These are phyloP conservation scores for Sporothrix pallida DNA, from an alignment of 2,329 filamentous ascomycete species.

Conservation along the genomic window DNA sequence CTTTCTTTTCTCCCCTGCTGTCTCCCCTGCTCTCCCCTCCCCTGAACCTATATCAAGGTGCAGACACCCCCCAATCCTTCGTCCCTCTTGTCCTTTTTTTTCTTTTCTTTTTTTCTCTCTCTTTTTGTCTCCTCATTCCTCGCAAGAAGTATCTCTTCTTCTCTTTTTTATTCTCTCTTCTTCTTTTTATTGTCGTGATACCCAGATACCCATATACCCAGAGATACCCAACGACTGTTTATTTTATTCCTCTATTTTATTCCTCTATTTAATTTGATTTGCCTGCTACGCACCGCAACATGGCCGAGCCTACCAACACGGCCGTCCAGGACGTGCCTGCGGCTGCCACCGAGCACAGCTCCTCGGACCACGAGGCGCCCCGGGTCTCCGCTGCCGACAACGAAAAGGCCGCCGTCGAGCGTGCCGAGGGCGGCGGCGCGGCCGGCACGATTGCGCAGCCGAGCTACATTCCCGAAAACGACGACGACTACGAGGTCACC, in stretches of 20 bases:
- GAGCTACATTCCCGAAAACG: conserved; percentile 42
- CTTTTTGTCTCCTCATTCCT: neutral
- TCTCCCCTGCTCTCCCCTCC: neutral
- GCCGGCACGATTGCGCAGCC: neutral
- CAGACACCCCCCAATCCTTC: conserved; percentile 14
- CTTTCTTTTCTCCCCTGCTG: neutral
- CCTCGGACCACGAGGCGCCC: neutral
- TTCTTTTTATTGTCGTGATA: conserved; percentile 8
- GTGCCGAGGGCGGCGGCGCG: conserved; percentile 12
- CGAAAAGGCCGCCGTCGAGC: conserved; percentile 30
- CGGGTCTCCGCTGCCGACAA: neutral
- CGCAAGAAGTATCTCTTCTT: neutral
- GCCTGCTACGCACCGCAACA: neutral
- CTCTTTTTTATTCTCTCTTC: neutral
- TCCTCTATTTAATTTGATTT: neutral
- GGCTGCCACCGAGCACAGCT: conserved; percentile 12
- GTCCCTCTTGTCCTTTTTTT: neutral
- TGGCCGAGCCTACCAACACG: conserved; percentile 5
- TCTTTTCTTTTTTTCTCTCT: neutral
- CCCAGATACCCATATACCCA: neutral
- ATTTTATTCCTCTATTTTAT: neutral
- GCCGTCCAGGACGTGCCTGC: conserved; percentile 18
- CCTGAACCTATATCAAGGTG: conserved; percentile 17
- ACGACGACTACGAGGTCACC: conserved; percentile 49
- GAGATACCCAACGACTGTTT: conserved; percentile 3